Percentiles rank a stretch among this genome's conserved stretches.
Evolutionary conservation across 2,329 filamentous ascomycete genomes (phyloP).

Genomic region (Botrytis tulipae): DNA sequence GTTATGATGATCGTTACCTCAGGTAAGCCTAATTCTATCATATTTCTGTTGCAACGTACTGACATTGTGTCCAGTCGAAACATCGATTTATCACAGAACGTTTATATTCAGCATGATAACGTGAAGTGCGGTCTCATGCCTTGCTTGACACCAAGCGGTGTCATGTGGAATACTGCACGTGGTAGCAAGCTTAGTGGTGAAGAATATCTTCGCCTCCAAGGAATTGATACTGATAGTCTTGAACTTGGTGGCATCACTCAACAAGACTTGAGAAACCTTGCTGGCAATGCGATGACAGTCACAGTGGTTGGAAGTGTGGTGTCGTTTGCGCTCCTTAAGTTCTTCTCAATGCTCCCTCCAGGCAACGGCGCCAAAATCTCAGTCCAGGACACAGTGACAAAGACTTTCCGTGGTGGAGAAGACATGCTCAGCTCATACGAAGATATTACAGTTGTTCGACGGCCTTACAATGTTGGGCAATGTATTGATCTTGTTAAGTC

Average conservation of each 20-base stretch:
- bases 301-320: conserved; percentile 67
- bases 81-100: conserved; percentile 70
- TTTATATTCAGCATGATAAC: conserved; percentile 56
- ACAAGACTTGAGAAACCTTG: conserved; percentile 63
- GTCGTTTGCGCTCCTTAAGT: conserved; percentile 48
- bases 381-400: background rate
- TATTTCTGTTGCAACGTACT: conserved; percentile 18
- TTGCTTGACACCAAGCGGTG: conserved; percentile 67
- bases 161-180: conserved; percentile 58
- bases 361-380: conserved; percentile 19
- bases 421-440: background rate
- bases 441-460: conserved; percentile 16
- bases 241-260: conserved; percentile 63
- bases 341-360: conserved; percentile 9
- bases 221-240: conserved; percentile 62
- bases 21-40: conserved; percentile 42
- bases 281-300: conserved; percentile 77
- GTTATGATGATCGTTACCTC: conserved; percentile 59
- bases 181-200: conserved; percentile 60
- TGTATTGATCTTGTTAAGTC: conserved; percentile 29
- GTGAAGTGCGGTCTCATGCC: conserved; percentile 56
- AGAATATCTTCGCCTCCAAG: conserved; percentile 66
- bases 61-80: conserved; percentile 44
- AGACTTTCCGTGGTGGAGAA: background rate
- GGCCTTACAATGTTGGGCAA: conserved; percentile 21